phyloP scores from a whole-genome alignment of 129 eudicot species.

The Rutidosis leptorrhynchoides region DNA sequence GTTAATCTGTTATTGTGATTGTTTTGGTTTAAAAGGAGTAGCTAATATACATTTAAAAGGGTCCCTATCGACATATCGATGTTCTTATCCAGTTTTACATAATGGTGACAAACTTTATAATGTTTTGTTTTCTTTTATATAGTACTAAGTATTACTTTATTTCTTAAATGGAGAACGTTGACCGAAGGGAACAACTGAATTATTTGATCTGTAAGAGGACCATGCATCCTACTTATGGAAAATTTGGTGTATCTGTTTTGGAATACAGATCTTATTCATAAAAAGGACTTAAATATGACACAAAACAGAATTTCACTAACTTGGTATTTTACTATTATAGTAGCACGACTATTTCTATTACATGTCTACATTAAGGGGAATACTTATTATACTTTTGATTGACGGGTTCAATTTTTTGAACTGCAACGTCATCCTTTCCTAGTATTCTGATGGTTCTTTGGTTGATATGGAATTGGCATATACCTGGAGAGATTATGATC shows the following conservation, averaged over 20 bases:
- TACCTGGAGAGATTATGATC: neutral
- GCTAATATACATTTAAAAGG: slow-evolving; percentile 7
- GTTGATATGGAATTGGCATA: slow-evolving; percentile 1
- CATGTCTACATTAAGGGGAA: no score
- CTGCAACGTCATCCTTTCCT: neutral
- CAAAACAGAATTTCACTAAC: neutral
- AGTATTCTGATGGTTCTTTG: neutral
- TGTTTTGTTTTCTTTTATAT: neutral
- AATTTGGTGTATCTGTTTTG: neutral
- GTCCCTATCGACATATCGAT: neutral
- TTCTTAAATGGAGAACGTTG: slow-evolving; percentile 1
- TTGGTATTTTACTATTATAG: slow-evolving; percentile 1
- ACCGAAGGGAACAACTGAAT: neutral
- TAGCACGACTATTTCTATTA: neutral
- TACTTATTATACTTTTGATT: no score
- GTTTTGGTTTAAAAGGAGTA: neutral
- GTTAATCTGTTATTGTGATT: neutral
- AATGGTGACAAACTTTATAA: slow-evolving; percentile 5
- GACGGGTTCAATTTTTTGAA: neutral
- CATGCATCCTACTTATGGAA: neutral
- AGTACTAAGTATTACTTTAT: neutral
- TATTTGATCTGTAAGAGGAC: neutral
- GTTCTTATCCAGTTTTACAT: slow-evolving; percentile 18
- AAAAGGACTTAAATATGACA: neutral
- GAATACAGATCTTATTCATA: neutral